Base-by-base conservation (phyloP, 257 asterid genomes). In the Capsicum baccatum region DNA sequence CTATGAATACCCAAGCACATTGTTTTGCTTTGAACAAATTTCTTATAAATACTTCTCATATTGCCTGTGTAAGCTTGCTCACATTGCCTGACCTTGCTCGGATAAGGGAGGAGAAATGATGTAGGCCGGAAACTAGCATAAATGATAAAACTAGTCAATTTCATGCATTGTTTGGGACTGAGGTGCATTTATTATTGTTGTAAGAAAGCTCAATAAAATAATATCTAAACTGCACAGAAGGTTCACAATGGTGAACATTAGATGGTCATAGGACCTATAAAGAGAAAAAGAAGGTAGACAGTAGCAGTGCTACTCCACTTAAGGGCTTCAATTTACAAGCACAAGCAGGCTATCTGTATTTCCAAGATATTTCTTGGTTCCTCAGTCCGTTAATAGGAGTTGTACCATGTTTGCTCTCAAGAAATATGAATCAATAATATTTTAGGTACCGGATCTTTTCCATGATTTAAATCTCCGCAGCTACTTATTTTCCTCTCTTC, bases 351-450 rank as follows among this genome's bases (percentile, higher is more conserved):
- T 44, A 70, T 70, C 57, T 70, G 44, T 70, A 70, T 70, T 9
- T 44, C 37, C 52, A 44, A 16, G 35, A 17, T 70, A 42, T 17
- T 44, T 44, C 35, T 70, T 70, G 79, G 79, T 3, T 39, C 44
- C 79, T 70, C 57, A 70, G 55, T 44, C 79, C 1, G 33, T 19
- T 70, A 70, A 70, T 44, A 42, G 79, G 79, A 70, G 35, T 10
- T 70, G 52, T 70, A 39, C 70, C 79, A 70, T 17, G 57, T 70
- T 70, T 70, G 9, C 57, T 70, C 55, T 70, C 44, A 16, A 56
- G 44, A 44, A 70, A 70, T 70, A 44, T 70, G 57, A 70, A 17
- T 37, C 17, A 70, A 44, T 70, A 70, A 56, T 1, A 48, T 48
- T 70, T 70, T 13, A 9, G 57, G 79, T 44, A 70, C 26, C 17